These are phyloP conservation scores for Hawksworthiomyces lignivorus DNA, from an alignment of 2,329 filamentous ascomycete genomes.

Conservation along the genomic window DNA sequence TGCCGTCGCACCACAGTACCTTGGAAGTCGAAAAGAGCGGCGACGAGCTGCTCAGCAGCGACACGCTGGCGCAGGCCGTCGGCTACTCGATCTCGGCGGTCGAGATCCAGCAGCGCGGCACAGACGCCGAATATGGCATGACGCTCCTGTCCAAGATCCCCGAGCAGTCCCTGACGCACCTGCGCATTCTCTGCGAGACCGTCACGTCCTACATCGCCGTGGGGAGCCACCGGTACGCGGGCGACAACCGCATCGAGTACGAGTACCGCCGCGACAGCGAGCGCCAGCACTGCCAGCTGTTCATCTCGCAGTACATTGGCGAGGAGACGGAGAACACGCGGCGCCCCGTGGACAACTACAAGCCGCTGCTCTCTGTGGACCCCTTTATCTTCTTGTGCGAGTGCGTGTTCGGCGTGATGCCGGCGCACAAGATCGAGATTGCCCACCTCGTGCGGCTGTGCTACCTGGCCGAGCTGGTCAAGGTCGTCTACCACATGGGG, in stretches of 20 bases:
- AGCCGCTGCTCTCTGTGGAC: slow-evolving; percentile 60
- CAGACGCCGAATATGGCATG: slow-evolving; percentile 63
- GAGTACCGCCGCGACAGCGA: slow-evolving; percentile 64
- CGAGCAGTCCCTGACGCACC: slow-evolving; percentile 73
- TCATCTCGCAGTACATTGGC: slow-evolving; percentile 51
- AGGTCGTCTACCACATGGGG: slow-evolving; percentile 58
- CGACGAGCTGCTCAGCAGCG: slow-evolving; percentile 44
- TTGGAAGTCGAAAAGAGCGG: slow-evolving; percentile 19
- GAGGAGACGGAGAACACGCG: slow-evolving; percentile 32
- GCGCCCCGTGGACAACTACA: slow-evolving; percentile 37
- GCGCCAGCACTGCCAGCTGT: slow-evolving; percentile 68
- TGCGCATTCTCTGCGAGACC: slow-evolving; percentile 84
- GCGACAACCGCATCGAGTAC: slow-evolving; percentile 52
- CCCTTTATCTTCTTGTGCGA: slow-evolving; percentile 77
- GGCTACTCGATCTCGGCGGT: slow-evolving; percentile 81
- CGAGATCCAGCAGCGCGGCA: slow-evolving; percentile 86
- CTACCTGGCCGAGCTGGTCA: slow-evolving; percentile 85
- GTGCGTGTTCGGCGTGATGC: slow-evolving; percentile 61
- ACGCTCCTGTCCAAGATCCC: slow-evolving; percentile 79
- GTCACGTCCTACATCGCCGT: slow-evolving; percentile 76
- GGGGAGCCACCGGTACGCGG: slow-evolving; percentile 56
- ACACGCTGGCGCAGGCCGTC: slow-evolving; percentile 58
- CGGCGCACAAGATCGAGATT: slow-evolving; percentile 63
- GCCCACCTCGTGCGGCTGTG: slow-evolving; percentile 76
- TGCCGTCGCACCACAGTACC: slow-evolving; percentile 33